phyloP scores from a whole-genome alignment of 257 asterid species.

The Vinca minor region DNA sequence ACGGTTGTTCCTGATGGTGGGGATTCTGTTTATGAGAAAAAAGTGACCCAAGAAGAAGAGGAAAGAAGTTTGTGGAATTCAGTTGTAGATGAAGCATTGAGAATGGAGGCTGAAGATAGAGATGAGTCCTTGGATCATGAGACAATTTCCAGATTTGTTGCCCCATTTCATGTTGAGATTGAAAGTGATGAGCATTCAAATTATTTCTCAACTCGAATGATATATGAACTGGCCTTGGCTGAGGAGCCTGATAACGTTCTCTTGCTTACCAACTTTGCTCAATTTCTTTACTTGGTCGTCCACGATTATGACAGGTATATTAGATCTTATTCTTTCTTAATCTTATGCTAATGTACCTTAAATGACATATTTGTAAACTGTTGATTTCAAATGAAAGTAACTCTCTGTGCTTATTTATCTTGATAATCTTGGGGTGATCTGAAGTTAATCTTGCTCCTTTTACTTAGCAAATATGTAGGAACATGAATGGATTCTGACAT shows the following conservation, averaged over 20 bases:
- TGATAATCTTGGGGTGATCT: constrained; percentile 46
- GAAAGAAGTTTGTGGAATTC: constrained; percentile 63
- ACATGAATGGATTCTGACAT: constrained; percentile 3
- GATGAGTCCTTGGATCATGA: constrained; percentile 64
- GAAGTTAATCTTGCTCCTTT: constrained; percentile 6
- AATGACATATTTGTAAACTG: constrained; percentile 8
- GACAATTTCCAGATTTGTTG: constrained; percentile 39
- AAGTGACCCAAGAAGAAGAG: constrained; percentile 34
- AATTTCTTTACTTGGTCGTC: constrained; percentile 64
- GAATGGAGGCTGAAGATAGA: constrained; percentile 31
- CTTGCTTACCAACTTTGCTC: constrained; percentile 83
- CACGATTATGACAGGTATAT: constrained; percentile 89
- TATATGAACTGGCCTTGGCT: constrained; percentile 46
- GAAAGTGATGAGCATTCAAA: constrained; percentile 47
- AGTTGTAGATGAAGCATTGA: constrained; percentile 55
- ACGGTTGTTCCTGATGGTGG: constrained; percentile 38
- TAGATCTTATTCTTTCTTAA: background rate
- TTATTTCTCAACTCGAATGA: constrained; percentile 45
- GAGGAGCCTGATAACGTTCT: constrained; percentile 71
- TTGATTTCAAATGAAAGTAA: no score
- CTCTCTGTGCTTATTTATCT: no score
- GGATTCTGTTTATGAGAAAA: constrained; percentile 44
- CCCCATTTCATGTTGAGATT: constrained; percentile 57
- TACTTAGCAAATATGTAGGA: constrained; percentile 20
- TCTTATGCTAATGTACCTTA: no score